A percentile compares a stretch with the other conserved stretches of the same genome.
phyloP scores from a whole-genome alignment of 2,329 filamentous ascomycete species.

The Ascochyta lentis region DNA sequence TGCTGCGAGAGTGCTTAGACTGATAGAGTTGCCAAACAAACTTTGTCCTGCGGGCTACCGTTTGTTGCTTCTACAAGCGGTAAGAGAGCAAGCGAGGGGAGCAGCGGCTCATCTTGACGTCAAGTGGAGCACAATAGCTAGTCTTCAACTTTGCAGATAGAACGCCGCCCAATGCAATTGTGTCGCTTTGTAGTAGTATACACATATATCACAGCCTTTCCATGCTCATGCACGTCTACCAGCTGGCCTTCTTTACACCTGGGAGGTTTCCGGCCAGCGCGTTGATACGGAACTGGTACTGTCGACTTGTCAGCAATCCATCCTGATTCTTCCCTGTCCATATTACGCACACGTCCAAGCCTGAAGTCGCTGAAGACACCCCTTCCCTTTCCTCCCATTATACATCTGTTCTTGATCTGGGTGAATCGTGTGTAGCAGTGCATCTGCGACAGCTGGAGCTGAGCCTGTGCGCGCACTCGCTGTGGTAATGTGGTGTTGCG shows the following conservation, averaged over 20 bases:
- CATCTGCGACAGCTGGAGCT: constrained; percentile 93
- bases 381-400: constrained; percentile 85
- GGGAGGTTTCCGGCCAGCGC: constrained; percentile 85
- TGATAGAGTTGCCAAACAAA: neutral
- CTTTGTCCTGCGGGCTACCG: neutral
- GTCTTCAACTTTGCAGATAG: constrained; percentile 1
- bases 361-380: constrained; percentile 95
- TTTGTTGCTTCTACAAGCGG: constrained; percentile 22
- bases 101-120: constrained; percentile 11
- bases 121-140: constrained; percentile 2
- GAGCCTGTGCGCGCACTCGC: constrained; percentile 85
- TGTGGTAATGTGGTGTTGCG: constrained; percentile 87
- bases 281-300: constrained; percentile 94
- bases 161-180: constrained; percentile 43
- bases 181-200: constrained; percentile 29
- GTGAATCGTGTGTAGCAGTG: constrained; percentile 93
- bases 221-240: constrained; percentile 63
- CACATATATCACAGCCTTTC: constrained; percentile 28
- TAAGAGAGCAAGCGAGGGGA: constrained; percentile 25
- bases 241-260: constrained; percentile 94
- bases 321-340: no score
- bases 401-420: constrained; percentile 92
- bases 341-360: constrained; percentile 76
- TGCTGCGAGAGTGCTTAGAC: neutral
- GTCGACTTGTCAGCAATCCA: constrained; percentile 20